A percentile compares a stretch with the other conserved stretches of the same genome.
Conservation (phyloP, 257 asterid genomes). For the Solanum tarijense region DNA sequence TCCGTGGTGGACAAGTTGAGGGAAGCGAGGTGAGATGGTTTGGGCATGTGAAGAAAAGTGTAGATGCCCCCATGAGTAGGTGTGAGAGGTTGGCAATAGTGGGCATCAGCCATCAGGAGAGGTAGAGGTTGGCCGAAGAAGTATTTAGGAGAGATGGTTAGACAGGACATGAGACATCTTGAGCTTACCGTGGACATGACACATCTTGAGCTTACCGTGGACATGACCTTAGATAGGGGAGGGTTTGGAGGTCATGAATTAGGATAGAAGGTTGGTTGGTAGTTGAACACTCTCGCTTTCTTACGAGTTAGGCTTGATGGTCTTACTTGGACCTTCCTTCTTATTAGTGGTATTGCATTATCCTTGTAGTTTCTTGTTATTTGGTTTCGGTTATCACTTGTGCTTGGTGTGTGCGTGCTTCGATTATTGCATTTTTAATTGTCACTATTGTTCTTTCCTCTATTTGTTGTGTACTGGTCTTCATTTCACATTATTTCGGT, state of each 20-base stretch:
- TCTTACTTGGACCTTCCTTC: not conserved
- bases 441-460: not conserved
- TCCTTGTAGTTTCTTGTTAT: not conserved
- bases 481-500: too few species aligned
- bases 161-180: not conserved
- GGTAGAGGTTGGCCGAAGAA: not conserved
- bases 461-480: too few species aligned
- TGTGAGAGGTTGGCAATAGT: not conserved
- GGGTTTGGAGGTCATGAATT: not conserved
- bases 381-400: not conserved
- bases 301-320: not conserved
- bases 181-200: too few species aligned
- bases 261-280: not conserved
- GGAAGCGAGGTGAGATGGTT: not conserved
- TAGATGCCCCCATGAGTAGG: not conserved
- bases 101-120: not conserved
- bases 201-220: not conserved
- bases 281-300: not conserved
- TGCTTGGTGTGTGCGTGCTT: not conserved
- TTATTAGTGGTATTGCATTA: not conserved
- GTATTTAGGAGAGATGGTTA: not conserved
- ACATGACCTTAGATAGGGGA: not conserved
- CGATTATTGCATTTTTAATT: not conserved
- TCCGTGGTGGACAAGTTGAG: not conserved
- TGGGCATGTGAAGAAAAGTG: not conserved